A percentile compares a stretch with the other conserved stretches of the same genome.
Conservation (phyloP, 2,329 filamentous ascomycete genomes). For the Monilinia fructicola region DNA sequence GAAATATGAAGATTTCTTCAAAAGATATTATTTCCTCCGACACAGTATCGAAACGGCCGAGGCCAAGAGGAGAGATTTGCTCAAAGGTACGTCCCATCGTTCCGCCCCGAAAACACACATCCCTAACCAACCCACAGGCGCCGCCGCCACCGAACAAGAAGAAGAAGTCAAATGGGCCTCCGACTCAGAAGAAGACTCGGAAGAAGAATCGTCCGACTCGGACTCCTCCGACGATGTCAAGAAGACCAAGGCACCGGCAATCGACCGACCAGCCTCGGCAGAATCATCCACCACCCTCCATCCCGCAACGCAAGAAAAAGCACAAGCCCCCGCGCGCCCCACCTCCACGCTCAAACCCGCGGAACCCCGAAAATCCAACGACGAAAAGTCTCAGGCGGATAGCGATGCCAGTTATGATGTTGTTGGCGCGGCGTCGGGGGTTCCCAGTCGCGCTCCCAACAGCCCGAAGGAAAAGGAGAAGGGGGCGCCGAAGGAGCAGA, state of each 20-base stretch:
- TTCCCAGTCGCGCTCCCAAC: conserved; percentile 73
- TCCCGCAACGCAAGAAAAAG: conserved; percentile 45
- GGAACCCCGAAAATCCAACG: conserved; percentile 73
- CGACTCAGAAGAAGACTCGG: conserved; percentile 67
- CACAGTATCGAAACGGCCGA: conserved; percentile 94
- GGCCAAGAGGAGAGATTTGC: conserved; percentile 78
- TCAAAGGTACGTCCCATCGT: conserved; percentile 68
- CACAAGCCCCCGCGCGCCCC: conserved; percentile 28
- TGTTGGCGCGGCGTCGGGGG: conserved; percentile 74
- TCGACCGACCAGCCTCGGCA: conserved; percentile 47
- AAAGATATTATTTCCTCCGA: conserved; percentile 89
- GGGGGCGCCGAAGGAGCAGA: conserved; percentile 46
- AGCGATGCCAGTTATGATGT: conserved; percentile 97
- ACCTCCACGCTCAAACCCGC: conserved; percentile 55
- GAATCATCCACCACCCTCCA: conserved; percentile 63
- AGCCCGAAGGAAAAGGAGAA: conserved; percentile 59
- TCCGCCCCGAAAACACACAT: background rate
- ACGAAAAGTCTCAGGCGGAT: conserved; percentile 85
- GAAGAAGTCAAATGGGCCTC: conserved; percentile 68
- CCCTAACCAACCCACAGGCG: conserved; percentile 30
- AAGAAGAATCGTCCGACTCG: conserved; percentile 8
- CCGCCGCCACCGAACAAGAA: conserved; percentile 60
- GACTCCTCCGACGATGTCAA: conserved; percentile 1
- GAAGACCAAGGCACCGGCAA: conserved; percentile 30
- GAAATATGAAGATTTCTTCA: conserved; percentile 90